A percentile compares a stretch with the other conserved stretches of the same genome.
Conservation (phyloP, 2,329 filamentous ascomycete genomes). For the Cryphonectria carpinicola region DNA sequence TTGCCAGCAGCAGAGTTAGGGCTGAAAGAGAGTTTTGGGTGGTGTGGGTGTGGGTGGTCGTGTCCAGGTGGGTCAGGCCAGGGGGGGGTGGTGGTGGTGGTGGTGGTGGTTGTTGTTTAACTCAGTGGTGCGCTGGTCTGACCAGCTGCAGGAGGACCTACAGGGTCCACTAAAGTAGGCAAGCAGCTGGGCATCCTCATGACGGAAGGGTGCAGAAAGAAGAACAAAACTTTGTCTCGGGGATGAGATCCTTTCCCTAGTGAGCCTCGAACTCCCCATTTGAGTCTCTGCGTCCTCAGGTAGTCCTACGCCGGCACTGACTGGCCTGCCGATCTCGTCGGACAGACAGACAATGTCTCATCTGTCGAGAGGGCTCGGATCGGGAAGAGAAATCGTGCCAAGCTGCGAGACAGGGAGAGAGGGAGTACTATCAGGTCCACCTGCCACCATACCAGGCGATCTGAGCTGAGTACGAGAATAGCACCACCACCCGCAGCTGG, state of each 20-base stretch:
- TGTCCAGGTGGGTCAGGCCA: not conserved
- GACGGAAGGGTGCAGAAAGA: not conserved
- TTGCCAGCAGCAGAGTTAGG: constrained; percentile 2
- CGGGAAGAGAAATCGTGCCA: not conserved
- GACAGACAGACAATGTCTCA: not conserved
- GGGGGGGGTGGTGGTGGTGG: not conserved
- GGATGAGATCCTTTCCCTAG: not conserved
- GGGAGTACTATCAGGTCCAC: not conserved
- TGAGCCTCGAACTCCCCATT: not conserved
- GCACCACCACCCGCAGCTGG: not conserved
- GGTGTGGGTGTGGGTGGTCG: not conserved
- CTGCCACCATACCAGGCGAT: not conserved
- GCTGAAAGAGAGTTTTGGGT: not conserved
- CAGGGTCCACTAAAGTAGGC: not conserved
- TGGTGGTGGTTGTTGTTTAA: not conserved
- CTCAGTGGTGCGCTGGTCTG: constrained; percentile 12
- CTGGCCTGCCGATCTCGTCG: not conserved
- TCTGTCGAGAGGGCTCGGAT: not conserved
- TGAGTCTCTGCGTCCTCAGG: not conserved
- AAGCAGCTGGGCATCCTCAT: not conserved
- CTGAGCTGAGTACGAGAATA: not conserved
- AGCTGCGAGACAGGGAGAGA: not conserved
- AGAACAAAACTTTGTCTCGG: not conserved
- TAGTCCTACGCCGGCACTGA: not conserved
- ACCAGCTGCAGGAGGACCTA: not conserved